These are phyloP conservation scores for Fusarium bulbicola DNA, from an alignment of 2,329 filamentous ascomycete genomes.

Conservation along the genomic window DNA sequence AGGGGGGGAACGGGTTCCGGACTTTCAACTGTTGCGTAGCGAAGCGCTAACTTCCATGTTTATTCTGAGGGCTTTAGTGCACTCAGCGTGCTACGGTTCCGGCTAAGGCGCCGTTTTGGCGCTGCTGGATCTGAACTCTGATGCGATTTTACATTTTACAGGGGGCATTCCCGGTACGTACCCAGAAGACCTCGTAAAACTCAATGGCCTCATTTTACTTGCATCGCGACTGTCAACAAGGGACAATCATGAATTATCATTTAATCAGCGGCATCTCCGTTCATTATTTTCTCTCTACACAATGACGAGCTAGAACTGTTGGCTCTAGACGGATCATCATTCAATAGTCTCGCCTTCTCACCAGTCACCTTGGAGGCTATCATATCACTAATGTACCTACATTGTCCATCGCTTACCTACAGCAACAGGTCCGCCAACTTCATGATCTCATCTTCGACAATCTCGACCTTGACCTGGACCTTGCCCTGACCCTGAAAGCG, in stretches of 20 bases:
- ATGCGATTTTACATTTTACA: background rate
- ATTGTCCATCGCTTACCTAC: background rate
- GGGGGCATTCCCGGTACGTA: background rate
- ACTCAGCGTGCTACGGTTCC: background rate
- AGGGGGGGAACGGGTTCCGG: conserved; percentile 4
- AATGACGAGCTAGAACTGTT: background rate
- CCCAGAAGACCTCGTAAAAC: background rate
- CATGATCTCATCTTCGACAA: background rate
- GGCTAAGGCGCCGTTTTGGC: background rate
- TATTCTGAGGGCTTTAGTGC: background rate
- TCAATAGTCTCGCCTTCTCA: background rate
- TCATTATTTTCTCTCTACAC: background rate
- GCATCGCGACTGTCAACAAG: background rate
- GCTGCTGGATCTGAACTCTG: background rate
- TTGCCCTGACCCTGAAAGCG: background rate
- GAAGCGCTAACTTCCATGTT: background rate
- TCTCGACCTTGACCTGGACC: background rate
- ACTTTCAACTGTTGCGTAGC: conserved; percentile 3
- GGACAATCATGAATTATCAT: background rate
- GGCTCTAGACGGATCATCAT: background rate
- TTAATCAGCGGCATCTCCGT: background rate
- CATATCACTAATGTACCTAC: background rate
- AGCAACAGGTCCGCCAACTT: background rate
- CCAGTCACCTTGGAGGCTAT: background rate
- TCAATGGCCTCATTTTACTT: background rate